Percentiles rank a stretch among this genome's conserved stretches.
Evolutionary conservation across 1,284 basidiomycete genomes (phyloP).

Genomic region (Puccinia novopanici): DNA sequence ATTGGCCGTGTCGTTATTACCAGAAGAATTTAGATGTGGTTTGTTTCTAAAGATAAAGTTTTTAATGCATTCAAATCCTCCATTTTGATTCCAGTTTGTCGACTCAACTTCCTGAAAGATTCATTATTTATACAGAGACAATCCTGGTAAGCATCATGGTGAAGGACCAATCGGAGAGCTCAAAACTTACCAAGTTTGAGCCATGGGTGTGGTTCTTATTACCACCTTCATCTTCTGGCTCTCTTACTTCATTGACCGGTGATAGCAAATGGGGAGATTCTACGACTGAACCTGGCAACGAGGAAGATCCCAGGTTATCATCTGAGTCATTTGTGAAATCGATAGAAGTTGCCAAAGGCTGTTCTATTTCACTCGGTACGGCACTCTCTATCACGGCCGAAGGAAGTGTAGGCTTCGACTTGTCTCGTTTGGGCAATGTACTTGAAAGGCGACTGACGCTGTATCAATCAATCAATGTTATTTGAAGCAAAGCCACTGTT

Average conservation of each 20-base stretch:
- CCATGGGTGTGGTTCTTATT: conserved; percentile 1
- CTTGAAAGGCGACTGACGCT: conserved; percentile 25
- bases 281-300: conserved; percentile 18
- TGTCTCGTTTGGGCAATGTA: background rate
- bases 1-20: conserved; percentile 37
- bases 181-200: conserved; percentile 19
- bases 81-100: conserved; percentile 30
- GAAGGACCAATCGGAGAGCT: background rate
- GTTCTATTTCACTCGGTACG: conserved; percentile 26
- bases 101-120: conserved; percentile 23
- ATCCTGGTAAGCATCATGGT: background rate
- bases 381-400: conserved; percentile 5
- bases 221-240: conserved; percentile 11
- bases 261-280: conserved; percentile 34
- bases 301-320: background rate
- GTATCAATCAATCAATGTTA: background rate
- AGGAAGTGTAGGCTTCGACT: background rate
- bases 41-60: conserved; percentile 23
- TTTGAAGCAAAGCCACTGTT: background rate
- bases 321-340: conserved; percentile 29
- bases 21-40: conserved; percentile 46
- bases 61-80: conserved; percentile 30
- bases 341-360: conserved; percentile 20
- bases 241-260: conserved; percentile 38
- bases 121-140: background rate